These are phyloP conservation scores for Quercus engelmannii DNA, from an alignment of 306 rosid species.

Conservation along the genomic window DNA sequence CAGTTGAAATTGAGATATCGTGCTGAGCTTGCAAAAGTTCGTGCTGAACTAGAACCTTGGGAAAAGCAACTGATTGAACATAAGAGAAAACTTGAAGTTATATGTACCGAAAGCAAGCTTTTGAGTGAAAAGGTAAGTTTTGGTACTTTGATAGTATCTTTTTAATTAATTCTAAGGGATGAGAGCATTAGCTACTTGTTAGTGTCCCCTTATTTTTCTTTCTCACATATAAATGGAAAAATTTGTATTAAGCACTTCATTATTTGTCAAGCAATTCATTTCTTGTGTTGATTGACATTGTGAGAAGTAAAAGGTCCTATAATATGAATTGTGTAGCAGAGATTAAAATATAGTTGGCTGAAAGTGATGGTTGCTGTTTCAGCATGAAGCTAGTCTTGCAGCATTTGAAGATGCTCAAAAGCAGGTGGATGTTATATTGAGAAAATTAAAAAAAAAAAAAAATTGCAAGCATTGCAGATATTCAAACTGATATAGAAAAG, in stretches of 20 bases:
- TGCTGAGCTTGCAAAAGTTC: constrained; percentile 72
- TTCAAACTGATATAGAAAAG: constrained; percentile 54
- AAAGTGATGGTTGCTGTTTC: constrained; percentile 22
- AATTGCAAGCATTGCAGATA: constrained; percentile 45
- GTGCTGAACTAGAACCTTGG: constrained; percentile 91
- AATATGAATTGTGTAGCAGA: not conserved
- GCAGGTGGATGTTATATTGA: constrained; percentile 59
- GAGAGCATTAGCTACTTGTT: not conserved
- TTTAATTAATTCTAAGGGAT: not conserved
- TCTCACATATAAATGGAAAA: not conserved
- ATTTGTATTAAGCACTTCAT: not conserved
- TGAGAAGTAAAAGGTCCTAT: not conserved
- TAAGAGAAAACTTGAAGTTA: constrained; percentile 88
- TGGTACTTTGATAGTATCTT: constrained; percentile 5
- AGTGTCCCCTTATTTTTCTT: not conserved
- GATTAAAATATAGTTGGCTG: constrained; percentile 12
- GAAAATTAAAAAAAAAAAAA: constrained; percentile 48
- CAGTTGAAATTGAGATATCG: constrained; percentile 87
- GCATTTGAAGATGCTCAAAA: constrained; percentile 68
- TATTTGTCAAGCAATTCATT: too few relatives aligned
- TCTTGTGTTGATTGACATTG: not conserved
- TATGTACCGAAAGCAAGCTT: constrained; percentile 64
- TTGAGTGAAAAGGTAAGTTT: constrained; percentile 68
- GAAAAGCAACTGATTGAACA: constrained; percentile 82
- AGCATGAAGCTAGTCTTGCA: constrained; percentile 82